These are phyloP conservation scores for Ploettnerulaceae sp. DNA, from an alignment of 2,329 filamentous ascomycete genomes.

Conservation along the genomic window DNA sequence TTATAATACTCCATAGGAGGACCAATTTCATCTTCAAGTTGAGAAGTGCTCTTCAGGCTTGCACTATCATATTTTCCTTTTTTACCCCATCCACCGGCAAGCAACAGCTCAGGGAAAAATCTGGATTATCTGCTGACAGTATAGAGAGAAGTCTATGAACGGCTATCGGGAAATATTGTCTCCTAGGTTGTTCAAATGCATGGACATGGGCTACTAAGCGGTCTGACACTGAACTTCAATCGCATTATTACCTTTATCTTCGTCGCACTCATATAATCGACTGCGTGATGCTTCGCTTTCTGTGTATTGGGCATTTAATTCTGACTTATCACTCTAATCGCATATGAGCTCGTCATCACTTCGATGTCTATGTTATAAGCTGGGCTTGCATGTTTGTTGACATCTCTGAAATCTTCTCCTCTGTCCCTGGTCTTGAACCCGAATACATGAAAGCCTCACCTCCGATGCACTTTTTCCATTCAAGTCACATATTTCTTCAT, in stretches of 20 bases:
- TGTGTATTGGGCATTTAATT: slow-evolving; percentile 50
- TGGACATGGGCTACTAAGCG: slow-evolving; percentile 50
- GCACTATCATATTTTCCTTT: slow-evolving; percentile 51
- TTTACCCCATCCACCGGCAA: slow-evolving; percentile 60
- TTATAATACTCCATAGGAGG: slow-evolving; percentile 33
- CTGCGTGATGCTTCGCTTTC: slow-evolving; percentile 51
- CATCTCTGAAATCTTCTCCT: slow-evolving; percentile 53
- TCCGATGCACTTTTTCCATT: slow-evolving; percentile 77
- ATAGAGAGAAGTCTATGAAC: slow-evolving; percentile 50
- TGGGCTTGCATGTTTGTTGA: slow-evolving; percentile 44
- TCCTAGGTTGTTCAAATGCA: slow-evolving; percentile 54
- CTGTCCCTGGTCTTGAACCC: slow-evolving; percentile 63
- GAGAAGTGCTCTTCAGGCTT: slow-evolving; percentile 52
- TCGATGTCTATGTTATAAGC: slow-evolving; percentile 51
- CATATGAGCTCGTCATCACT: slow-evolving; percentile 56
- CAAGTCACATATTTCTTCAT: slow-evolving; percentile 65
- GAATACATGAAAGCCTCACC: slow-evolving; percentile 72
- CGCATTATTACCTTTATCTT: slow-evolving; percentile 55
- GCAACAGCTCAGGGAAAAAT: too few species aligned
- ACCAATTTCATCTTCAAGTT: slow-evolving; percentile 70
- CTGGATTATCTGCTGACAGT: too few species aligned
- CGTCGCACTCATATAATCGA: slow-evolving; percentile 48
- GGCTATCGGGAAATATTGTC: slow-evolving; percentile 58
- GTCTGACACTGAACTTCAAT: slow-evolving; percentile 56
- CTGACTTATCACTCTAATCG: slow-evolving; percentile 52